These are phyloP conservation scores for Cucurbita ficifolia DNA, from an alignment of 306 rosid species.

Conservation along the genomic window DNA sequence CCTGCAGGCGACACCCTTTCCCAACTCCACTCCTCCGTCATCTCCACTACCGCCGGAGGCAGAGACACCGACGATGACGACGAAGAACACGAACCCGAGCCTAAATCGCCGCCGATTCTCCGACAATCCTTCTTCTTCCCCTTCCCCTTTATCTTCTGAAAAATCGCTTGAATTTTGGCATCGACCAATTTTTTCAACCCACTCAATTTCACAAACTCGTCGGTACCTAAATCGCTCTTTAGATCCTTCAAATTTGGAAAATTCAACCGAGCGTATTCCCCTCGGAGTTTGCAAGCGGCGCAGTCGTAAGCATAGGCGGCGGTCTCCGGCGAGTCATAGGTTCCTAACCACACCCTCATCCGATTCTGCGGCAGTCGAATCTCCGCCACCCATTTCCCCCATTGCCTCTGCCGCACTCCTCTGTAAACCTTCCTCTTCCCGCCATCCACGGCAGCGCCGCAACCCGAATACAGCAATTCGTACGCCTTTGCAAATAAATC, in stretches of 20 bases:
- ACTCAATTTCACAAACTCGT: constrained; percentile 38
- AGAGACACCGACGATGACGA: constrained; percentile 18
- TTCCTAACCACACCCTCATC: constrained; percentile 94
- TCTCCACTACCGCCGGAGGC: constrained; percentile 5
- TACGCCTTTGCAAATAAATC: neutral
- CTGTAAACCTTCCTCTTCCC: constrained; percentile 68
- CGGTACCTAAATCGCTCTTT: constrained; percentile 30
- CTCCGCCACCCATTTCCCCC: constrained; percentile 99
- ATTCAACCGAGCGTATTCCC: constrained; percentile 86
- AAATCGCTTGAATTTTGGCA: constrained; percentile 76
- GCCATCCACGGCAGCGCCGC: constrained; percentile 15
- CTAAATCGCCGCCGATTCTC: neutral
- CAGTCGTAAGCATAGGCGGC: constrained; percentile 95
- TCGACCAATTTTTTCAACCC: constrained; percentile 61
- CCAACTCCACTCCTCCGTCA: constrained; percentile 20
- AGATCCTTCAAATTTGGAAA: constrained; percentile 77
- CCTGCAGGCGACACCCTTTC: constrained; percentile 23
- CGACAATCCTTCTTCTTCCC: constrained; percentile 23
- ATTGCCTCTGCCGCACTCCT: constrained; percentile 97
- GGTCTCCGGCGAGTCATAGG: constrained; percentile 82
- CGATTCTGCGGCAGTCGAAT: constrained; percentile 93
- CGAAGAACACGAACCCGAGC: constrained; percentile 17
- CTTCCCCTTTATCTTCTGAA: constrained; percentile 64
- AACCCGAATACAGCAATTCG: neutral
- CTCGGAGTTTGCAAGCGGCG: constrained; percentile 89